Evolutionary conservation across 768 basidiomycete species (phyloP), one percentile per base, ranked within the genome.

Genomic region (Suillus placidus): DNA sequence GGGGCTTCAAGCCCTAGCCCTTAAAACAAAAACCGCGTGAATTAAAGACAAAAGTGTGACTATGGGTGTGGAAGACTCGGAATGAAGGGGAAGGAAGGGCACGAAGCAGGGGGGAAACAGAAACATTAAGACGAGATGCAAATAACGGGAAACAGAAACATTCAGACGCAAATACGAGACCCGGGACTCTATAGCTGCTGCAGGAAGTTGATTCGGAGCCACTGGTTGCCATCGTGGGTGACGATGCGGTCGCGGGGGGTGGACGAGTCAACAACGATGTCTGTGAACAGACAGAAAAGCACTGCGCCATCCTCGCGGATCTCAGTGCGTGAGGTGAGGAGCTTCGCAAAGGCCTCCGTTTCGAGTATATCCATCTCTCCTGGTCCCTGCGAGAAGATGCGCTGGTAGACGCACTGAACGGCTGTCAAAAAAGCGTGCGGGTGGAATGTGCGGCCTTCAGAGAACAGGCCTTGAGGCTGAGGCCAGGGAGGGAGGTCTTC

Each of bases 381-480:
- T 1, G 7, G 51, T 52, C 51, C 51, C 26, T 52, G 51, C 26
- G 8, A 14, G 51, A 52, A 52, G 14, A 52, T 14, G 3, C n/a
- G n/a, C n/a, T n/a, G n/a, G n/a, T n/a, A n/a, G n/a, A n/a, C n/a
- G n/a, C 7, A 3, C 51, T 52, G 51, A 52, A 52, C 26, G 1
- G 51, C 51, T 6, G 3, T 1, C 51, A 52, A 30, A 30, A 52
- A 52, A 0, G 26, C 3, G 26, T 52, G 51, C 0, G 26, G 51
- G 51, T 45, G 32, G 4, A 65, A 66, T 5, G 6, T 54, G 1
- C 16, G 8, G 5, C 64, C 42, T 9, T 38, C 49, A 0, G 51
- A 65, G 43, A 66, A 67, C 7, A 67, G 1, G 0, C 65, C 66
- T 3, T 51, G 51, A 6, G 43, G 66, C 60, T 67, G 65, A 20